Percentiles rank a stretch among this genome's conserved stretches.
These are phyloP conservation scores for Coleophoma crateriformis DNA, from an alignment of 2,329 filamentous ascomycete genomes.

Conservation along the genomic window DNA sequence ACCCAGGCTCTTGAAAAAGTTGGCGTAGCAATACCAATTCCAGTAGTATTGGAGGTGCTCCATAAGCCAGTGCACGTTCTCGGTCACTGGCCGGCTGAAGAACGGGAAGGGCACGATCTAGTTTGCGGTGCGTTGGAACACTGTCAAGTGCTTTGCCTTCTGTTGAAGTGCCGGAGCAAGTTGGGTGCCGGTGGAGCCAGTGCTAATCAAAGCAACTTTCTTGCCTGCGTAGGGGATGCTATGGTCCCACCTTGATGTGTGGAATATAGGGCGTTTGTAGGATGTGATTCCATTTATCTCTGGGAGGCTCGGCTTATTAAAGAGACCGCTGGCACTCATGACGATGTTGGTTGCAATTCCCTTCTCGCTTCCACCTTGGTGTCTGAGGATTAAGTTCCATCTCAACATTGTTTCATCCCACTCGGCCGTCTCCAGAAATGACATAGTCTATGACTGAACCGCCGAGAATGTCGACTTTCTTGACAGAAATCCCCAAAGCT, in stretches of 20 bases:
- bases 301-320: not conserved
- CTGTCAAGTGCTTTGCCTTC: not conserved
- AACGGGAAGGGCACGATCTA: not conserved
- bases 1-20: not conserved
- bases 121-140: not conserved
- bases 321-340: not conserved
- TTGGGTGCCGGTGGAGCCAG: slow-evolving; percentile 38
- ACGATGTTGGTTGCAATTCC: too few relatives aligned
- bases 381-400: too few relatives aligned
- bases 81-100: not conserved
- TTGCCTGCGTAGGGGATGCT: too few relatives aligned
- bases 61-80: not conserved
- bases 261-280: not conserved
- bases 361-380: too few relatives aligned
- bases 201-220: slow-evolving; percentile 42
- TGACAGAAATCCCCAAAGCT: too few relatives aligned
- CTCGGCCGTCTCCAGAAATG: too few relatives aligned
- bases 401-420: too few relatives aligned
- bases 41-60: not conserved
- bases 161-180: not conserved
- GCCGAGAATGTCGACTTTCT: too few relatives aligned
- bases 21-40: not conserved
- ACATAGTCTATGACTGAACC: too few relatives aligned
- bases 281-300: not conserved
- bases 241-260: not conserved